phyloP scores from a whole-genome alignment of 306 rosid species.

The Argentina anserina region DNA sequence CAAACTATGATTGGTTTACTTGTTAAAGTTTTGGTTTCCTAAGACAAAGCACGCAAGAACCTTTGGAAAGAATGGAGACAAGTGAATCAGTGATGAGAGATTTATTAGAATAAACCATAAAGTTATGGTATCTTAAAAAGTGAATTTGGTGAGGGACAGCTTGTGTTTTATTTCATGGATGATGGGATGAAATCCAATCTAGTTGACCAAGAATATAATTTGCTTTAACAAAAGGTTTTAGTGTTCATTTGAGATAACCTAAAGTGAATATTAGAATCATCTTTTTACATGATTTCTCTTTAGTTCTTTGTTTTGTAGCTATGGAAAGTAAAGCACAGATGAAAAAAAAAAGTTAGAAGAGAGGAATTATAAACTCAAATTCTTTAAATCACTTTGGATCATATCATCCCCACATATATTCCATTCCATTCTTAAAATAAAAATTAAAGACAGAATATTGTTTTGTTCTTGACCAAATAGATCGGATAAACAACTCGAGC shows the following conservation, averaged over 20 bases:
- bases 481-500: too few species aligned
- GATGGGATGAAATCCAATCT: slow-evolving; percentile 30
- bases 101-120: slow-evolving; percentile 34
- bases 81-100: neutral
- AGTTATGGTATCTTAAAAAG: slow-evolving; percentile 27
- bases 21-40: slow-evolving; percentile 14
- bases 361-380: neutral
- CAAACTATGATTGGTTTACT: neutral
- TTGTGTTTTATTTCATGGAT: slow-evolving; percentile 19
- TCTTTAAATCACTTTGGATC: neutral
- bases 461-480: neutral
- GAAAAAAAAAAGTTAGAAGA: neutral
- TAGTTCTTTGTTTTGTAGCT: neutral
- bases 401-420: neutral
- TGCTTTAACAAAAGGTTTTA: slow-evolving; percentile 9
- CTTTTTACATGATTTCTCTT: neutral
- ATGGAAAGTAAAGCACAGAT: neutral
- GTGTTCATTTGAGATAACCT: slow-evolving; percentile 1
- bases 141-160: slow-evolving; percentile 19
- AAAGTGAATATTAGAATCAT: slow-evolving; percentile 5
- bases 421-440: neutral
- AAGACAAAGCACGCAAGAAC: slow-evolving; percentile 12
- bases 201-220: slow-evolving; percentile 37
- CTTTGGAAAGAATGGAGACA: neutral
- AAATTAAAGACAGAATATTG: neutral